Evolutionary conservation across 345 rosid species (phyloP).

Genomic region (Arabidopsis thaliana): TAIR10.1 NC_003070.9:8593501-8594000

Average conservation of each 20-base stretch:
- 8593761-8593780: neutral
- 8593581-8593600: neutral
- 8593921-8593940: no score
- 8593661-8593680: constrained; percentile 16
- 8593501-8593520: no score
- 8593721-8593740: constrained; percentile 10
- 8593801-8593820: constrained; percentile 79
- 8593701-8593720: neutral
- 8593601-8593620: neutral
- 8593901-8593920: no score
- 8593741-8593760: constrained; percentile 28
- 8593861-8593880: constrained; percentile 69
- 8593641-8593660: constrained; percentile 6
- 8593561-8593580: neutral
- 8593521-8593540: no score
- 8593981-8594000: constrained; percentile 87
- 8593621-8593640: neutral
- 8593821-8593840: constrained; percentile 78
- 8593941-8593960: neutral
- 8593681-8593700: constrained; percentile 37
- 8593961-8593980: constrained; percentile 73
- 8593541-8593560: neutral
- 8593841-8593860: constrained; percentile 75
- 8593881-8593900: constrained; percentile 39
- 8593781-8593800: constrained; percentile 35